Base-by-base conservation (phyloP, 495 filamentous ascomycete species). In the Talaromyces stipitatus region DNA sequence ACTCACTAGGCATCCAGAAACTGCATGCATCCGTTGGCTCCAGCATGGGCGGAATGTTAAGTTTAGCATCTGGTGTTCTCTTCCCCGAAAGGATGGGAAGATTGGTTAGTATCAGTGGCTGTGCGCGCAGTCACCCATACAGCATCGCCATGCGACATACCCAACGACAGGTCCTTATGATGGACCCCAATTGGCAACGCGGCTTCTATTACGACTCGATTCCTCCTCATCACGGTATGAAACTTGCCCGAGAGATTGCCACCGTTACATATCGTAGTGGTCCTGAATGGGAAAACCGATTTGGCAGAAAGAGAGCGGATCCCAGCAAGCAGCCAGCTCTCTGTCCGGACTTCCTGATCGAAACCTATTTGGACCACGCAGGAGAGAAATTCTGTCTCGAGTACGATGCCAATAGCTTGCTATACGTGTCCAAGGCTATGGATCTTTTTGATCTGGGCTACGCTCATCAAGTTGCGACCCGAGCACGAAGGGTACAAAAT, bases 111-210 rank as follows among this genome's bases (percentile, higher is more conserved):
- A 95, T 97, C 69, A 92, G 87, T 64, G 95, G 92, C 33, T 98
- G 94, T 68, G 94, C 92, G 9, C 81, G 94, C 58, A 95, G 90
- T 65, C 94, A 98, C 72, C 94, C 94, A 20, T 97, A 97, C 71
- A 96, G 92, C 67, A 96, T 98, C 71, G 94, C 94, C 6, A 95
- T 98, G 95, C 82, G 94, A n/a, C 92, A 98, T 76, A 92, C 94
- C 0, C 94, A 98, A 70, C 86, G 94, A 28, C 94, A 97, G 72
- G 94, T 97, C 6, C 79, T 99, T 22, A 97, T 99, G 91, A 96
- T 92, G 85, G 94, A 99, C 61, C 90, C 91, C 1, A 90, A 95
- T 60, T 99, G 95, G 95, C 84, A 86, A 58, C 89, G 94, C n/a
- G 94, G 94, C 1, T 96, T 91, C 73, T 99, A 97, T 74, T 97